Evolutionary conservation across 208 protist species (phyloP), one percentile per base, ranked within the genome.

Genomic region (Leishmania guyanensis): DNA sequence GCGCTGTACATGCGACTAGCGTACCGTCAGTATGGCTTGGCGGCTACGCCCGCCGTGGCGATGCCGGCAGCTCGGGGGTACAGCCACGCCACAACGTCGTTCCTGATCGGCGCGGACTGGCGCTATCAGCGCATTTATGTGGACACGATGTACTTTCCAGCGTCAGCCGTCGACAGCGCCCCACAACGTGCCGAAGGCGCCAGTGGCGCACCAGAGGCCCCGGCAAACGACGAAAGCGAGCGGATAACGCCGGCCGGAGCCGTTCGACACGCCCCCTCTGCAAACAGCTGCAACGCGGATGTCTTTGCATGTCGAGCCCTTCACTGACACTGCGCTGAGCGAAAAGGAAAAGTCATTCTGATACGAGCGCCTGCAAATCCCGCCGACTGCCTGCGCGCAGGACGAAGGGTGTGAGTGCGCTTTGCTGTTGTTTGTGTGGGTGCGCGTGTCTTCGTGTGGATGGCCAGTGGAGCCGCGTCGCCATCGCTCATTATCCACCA

Each of bases 41-140:
- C 75, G 64, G 70, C 50, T 43, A 16, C 64, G 75, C 54, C 66
- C 54, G n/a, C 64, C 20, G 80, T 82, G 6, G 80, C 29, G 56
- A 74, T 53, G 75, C 79, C 84, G 80, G 36, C 62, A 26, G 68
- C 79, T 54, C 86, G 78, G n/a, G 78, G 80, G 66, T 91, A 96
- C 72, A 70, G 83, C 54, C 86, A 78, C 75, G 81, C 87, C 53
- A 96, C 92, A 4, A 77, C 83, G 6, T 89, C 89, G 9, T 96
- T 92, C 74, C 79, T 96, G 1, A 75, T 92, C 66, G 85, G 84
- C 48, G 88, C 92, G 5, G 91, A 94, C 54, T 96, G 92, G 91
- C 86, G 89, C 22, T 96, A 92, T 78, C 92, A 96, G 75, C 87
- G 92, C 70, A 89, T 88, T 50, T 96, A 94, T 77, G 88, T 96